Evolutionary conservation across 495 filamentous ascomycete species (phyloP), one percentile per base, ranked within the genome.

Genomic region (Astrothelium macrocarpum): DNA sequence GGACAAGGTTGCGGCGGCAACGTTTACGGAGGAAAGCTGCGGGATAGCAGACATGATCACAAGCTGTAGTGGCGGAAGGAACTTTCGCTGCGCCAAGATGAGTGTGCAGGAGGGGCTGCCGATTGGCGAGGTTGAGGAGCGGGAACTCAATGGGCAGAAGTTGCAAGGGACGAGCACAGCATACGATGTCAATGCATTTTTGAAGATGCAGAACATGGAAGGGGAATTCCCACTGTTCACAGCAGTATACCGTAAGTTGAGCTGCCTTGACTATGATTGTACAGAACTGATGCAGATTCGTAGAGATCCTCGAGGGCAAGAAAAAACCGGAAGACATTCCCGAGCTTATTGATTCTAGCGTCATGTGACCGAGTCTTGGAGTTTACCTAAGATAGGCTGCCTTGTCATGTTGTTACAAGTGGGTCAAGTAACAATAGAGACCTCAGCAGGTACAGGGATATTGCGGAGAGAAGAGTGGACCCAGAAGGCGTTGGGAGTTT

Each of bases 41-140:
- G 95, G 95, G 65, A 91, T 97, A 60, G 94, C 95, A 34, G 95
- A 99, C 77, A 78, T 99, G 70, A 96, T 97, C 69, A 97, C 95
- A 20, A 90, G 86, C 67, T 97, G 92, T 77, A 86, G 84, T 64
- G 88, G 90, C 43, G 95, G 95, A 29, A 83, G 95, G 29, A 99
- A 99, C 74, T 94, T 90, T 81, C 85, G 90, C 59, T 97, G 91
- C 72, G 94, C 95, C 36, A 95, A 88, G 82, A 84, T 92, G 78
- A 87, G 87, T 16, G 82, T 96, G 32, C 82, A 94, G 82, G 82
- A 86, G 67, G 86, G 87, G 42, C 81, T 90, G 63, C 81, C 83
- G 43, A 88, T 99, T 53, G 85, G 87, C 64, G 90, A 97, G 78
- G 82, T 99, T 63, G 95, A 97, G 82, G 80, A 83, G 71, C 80